Evolutionary conservation across 768 basidiomycete genomes (phyloP).

Genomic region (Phylloporus sp.): DNA sequence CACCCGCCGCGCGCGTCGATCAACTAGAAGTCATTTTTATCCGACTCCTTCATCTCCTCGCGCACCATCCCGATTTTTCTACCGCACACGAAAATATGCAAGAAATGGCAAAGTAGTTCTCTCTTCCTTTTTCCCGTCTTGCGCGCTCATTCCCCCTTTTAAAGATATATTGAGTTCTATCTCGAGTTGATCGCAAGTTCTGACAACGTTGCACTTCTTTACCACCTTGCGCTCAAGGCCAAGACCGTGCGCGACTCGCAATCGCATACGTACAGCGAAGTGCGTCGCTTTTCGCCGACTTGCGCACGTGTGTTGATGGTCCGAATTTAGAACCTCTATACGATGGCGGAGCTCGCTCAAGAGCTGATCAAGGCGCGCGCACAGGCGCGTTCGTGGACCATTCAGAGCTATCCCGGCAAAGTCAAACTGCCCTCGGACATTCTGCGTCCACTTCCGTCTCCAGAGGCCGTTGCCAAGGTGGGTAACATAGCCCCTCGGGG

Average conservation of each 20-base stretch:
- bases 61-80: conserved; percentile 92
- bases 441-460: conserved; percentile 60
- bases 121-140: not conserved
- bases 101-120: conserved; percentile 73
- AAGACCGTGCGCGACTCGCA: conserved; percentile 85
- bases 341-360: conserved; percentile 84
- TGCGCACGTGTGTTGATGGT: too few relatives aligned
- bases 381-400: conserved; percentile 60
- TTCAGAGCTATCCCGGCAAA: conserved; percentile 77
- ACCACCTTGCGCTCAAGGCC: conserved; percentile 70
- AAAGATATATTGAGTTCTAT: conserved; percentile 88
- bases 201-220: conserved; percentile 85
- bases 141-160: not conserved
- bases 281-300: conserved; percentile 27
- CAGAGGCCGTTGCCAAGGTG: conserved; percentile 64
- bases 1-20: conserved; percentile 53
- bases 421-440: conserved; percentile 79
- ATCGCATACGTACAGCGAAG: conserved; percentile 65
- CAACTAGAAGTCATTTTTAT: conserved; percentile 79
- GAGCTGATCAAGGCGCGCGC: conserved; percentile 72
- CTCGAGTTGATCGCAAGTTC: conserved; percentile 66
- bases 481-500: not conserved
- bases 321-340: conserved; percentile 70
- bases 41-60: conserved; percentile 79
- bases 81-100: conserved; percentile 60